phyloP scores from a whole-genome alignment of 1,284 basidiomycete species.

The Violaceomyces palustris region DNA sequence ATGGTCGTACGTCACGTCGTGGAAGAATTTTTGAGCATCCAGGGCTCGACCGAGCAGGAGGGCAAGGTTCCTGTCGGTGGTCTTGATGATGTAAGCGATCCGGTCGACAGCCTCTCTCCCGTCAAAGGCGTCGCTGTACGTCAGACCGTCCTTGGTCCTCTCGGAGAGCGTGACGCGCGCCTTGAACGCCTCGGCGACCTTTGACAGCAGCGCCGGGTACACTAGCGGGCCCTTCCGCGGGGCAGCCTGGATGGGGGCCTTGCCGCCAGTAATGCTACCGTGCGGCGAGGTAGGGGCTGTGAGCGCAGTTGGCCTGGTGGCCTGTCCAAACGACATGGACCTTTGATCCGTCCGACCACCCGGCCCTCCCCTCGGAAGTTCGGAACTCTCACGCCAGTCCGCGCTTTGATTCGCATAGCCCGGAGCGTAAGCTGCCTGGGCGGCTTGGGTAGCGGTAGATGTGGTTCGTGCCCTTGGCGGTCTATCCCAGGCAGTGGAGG shows the following conservation, averaged over 20 bases:
- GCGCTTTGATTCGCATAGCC: slow-evolving; percentile 11
- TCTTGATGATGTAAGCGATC: slow-evolving; percentile 96
- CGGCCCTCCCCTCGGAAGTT: slow-evolving; percentile 1
- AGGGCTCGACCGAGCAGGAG: slow-evolving; percentile 86
- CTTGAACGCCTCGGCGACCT: slow-evolving; percentile 88
- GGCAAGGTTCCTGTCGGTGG: slow-evolving; percentile 91
- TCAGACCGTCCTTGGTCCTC: slow-evolving; percentile 85
- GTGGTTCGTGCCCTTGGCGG: slow-evolving; percentile 32
- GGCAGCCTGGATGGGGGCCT: slow-evolving; percentile 1
- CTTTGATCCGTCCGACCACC: slow-evolving; percentile 19
- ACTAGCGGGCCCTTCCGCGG: slow-evolving; percentile 58
- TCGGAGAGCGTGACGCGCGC: slow-evolving; percentile 72
- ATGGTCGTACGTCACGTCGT: slow-evolving; percentile 98
- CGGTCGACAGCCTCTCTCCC: slow-evolving; percentile 93
- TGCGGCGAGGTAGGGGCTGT: slow-evolving; percentile 15
- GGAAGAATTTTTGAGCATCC: slow-evolving; percentile 98
- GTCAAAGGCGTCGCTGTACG: slow-evolving; percentile 93
- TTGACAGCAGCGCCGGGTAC: slow-evolving; percentile 89
- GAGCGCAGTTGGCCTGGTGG: slow-evolving; percentile 12
- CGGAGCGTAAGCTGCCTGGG: slow-evolving; percentile 32
- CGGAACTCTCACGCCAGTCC: slow-evolving; percentile 7
- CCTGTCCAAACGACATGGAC: slow-evolving; percentile 27
- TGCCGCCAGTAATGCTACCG: slow-evolving; percentile 16
- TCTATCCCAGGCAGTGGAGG: slow-evolving; percentile 14
- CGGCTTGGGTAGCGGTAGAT: slow-evolving; percentile 36